phyloP scores from a whole-genome alignment of 1,139 yeast genomes.

The Saccharomyces hybrid region DNA sequence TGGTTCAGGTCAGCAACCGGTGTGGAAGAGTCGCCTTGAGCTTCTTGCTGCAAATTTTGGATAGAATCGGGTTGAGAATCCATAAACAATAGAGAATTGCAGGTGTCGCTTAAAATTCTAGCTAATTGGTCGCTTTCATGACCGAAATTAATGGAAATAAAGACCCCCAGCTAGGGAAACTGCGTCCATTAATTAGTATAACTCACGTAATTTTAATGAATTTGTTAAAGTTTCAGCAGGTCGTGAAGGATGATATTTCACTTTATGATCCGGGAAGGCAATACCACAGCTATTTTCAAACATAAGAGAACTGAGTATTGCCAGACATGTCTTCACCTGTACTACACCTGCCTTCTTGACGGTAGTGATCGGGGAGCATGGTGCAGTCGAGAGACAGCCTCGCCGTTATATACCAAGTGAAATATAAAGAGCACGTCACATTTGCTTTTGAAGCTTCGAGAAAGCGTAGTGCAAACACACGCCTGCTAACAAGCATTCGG shows the following conservation, averaged over 20 bases:
- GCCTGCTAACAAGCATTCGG: neutral
- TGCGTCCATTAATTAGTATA: neutral
- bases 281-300: neutral
- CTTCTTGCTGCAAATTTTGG: neutral
- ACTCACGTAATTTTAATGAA: neutral
- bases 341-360: neutral
- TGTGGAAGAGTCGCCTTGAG: neutral
- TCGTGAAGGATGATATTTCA: neutral
- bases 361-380: too few relatives aligned
- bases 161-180: neutral
- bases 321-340: neutral
- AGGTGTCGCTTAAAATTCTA: neutral
- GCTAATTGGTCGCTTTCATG: neutral
- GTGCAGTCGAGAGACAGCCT: too few relatives aligned
- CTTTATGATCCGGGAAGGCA: neutral
- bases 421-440: neutral
- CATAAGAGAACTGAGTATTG: neutral
- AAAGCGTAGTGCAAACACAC: neutral
- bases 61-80: neutral
- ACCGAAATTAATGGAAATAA: neutral
- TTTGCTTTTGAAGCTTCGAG: neutral
- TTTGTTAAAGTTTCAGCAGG: neutral
- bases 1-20: neutral
- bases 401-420: neutral
- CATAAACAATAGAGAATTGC: neutral